Evolutionary conservation across 148 eudicot species (phyloP), one percentile per base, ranked within the genome.

Genomic region (Silene latifolia): DNA sequence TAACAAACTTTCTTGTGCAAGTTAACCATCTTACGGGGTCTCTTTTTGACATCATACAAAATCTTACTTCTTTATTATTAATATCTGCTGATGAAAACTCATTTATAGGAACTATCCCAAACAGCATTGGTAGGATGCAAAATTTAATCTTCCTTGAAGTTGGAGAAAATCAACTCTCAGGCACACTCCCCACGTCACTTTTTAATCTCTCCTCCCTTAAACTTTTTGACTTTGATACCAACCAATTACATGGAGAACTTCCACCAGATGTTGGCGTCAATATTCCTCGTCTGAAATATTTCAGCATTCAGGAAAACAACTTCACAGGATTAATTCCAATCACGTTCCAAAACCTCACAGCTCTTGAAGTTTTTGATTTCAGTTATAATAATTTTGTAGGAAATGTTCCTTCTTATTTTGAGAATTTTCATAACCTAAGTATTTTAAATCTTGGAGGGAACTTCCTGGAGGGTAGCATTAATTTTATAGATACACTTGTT

Each of bases 181-280:
- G 85, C 66, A 69, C 27, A n/a, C 67, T 85, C 54, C 82, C 88
- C 17, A 8, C 66, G 4, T 74, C 85, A 5, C 48, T 85, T 65
- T 85, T 44, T 60, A 82, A 80, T 67, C 35, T 85, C n/a, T 75
- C 88, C 0, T 74, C 78, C 0, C 78, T 83, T 19, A 70, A 51
- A 19, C 1, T 0, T 17, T 10, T 86, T 1, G 19, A 58, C 5
- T n/a, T 81, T 24, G 1, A 23, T 21, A 5, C 3, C 8, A 84
- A 82, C 64, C 74, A 63, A 11, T 47, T 84, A 3, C 67, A 57
- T 0, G 89, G 87, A 32, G 83, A 8, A 54, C 73, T 84, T 35
- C 87, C 85, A 1, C 9, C 21, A 13, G 53, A 77, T n/a, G n/a
- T n/a, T n/a, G n/a, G n/a, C n/a, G n/a, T n/a, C n/a, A n/a, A n/a